Percentiles rank a stretch among this genome's conserved stretches.
Evolutionary conservation across 1,284 basidiomycete species (phyloP).

Genomic region (Irpex sp.): DNA sequence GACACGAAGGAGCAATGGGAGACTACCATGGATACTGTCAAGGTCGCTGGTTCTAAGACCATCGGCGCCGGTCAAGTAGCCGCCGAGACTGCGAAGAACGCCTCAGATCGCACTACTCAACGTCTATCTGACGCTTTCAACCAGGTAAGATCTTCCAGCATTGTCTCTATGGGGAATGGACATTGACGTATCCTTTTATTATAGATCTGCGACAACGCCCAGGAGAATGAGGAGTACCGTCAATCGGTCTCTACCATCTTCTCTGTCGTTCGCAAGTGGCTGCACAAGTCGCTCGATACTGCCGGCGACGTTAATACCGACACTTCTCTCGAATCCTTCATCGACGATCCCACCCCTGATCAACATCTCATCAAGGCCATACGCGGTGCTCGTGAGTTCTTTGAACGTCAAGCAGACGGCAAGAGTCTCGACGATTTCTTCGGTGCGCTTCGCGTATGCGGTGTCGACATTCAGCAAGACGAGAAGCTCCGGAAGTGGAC

Average conservation of each 20-base stretch:
- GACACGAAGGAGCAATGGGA: constrained; percentile 51
- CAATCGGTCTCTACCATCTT: constrained; percentile 53
- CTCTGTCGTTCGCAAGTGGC: constrained; percentile 49
- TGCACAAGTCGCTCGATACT: constrained; percentile 47
- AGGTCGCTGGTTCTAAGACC: constrained; percentile 47
- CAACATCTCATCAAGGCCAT: constrained; percentile 53
- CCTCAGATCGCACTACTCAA: constrained; percentile 34
- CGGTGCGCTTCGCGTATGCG: constrained; percentile 33
- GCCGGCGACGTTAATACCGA: constrained; percentile 38
- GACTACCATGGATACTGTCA: constrained; percentile 60
- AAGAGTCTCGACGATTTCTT: constrained; percentile 43
- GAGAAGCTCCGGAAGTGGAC: constrained; percentile 44
- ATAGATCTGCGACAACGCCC: constrained; percentile 60
- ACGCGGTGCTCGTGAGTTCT: constrained; percentile 36
- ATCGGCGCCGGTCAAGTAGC: constrained; percentile 51
- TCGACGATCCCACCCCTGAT: constrained; percentile 54
- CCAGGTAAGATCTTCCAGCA: constrained; percentile 35
- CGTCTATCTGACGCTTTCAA: constrained; percentile 48
- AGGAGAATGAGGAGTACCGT: constrained; percentile 54
- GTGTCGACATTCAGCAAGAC: constrained; percentile 44
- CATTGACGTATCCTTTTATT: not conserved
- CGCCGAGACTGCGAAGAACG: constrained; percentile 37
- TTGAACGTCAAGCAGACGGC: constrained; percentile 47
- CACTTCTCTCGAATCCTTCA: constrained; percentile 46
- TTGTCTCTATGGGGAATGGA: not conserved